Conservation (phyloP, 73 alveolate genomes). For the Uronychia binucleata region DNA sequence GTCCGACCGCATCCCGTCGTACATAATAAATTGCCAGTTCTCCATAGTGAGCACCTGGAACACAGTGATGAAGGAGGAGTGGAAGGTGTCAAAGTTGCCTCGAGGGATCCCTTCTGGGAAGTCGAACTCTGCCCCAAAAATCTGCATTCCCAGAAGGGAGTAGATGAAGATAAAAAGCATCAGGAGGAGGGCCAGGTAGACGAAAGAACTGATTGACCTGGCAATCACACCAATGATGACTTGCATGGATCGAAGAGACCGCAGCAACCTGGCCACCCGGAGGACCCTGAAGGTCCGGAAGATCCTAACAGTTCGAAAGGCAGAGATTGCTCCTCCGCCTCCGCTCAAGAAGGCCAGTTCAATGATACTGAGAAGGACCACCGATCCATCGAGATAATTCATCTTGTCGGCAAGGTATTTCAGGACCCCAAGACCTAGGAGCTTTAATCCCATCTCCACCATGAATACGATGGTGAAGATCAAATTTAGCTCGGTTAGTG, state of each 20-base stretch:
- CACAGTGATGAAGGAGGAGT: slow-evolving; percentile 83
- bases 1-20: slow-evolving; percentile 59
- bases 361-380: slow-evolving; percentile 86
- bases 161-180: slow-evolving; percentile 89
- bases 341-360: slow-evolving; percentile 86
- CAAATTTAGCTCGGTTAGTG: slow-evolving; percentile 69
- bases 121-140: slow-evolving; percentile 83
- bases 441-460: slow-evolving; percentile 89
- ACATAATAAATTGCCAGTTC: slow-evolving; percentile 90
- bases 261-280: slow-evolving; percentile 90
- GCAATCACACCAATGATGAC: slow-evolving; percentile 82
- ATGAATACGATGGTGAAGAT: slow-evolving; percentile 88
- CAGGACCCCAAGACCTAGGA: slow-evolving; percentile 90
- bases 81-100: slow-evolving; percentile 87
- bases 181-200: slow-evolving; percentile 81
- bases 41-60: slow-evolving; percentile 92
- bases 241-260: slow-evolving; percentile 88
- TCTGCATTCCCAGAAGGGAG: slow-evolving; percentile 94
- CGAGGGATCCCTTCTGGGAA: slow-evolving; percentile 55
- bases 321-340: slow-evolving; percentile 76
- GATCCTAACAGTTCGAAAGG: slow-evolving; percentile 91
- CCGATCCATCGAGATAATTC: slow-evolving; percentile 93
- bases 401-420: slow-evolving; percentile 90
- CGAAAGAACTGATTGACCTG: slow-evolving; percentile 77
- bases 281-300: slow-evolving; percentile 95